Conservation (phyloP, 108 stramenopile species). For the Mediolabrus comicus region DNA sequence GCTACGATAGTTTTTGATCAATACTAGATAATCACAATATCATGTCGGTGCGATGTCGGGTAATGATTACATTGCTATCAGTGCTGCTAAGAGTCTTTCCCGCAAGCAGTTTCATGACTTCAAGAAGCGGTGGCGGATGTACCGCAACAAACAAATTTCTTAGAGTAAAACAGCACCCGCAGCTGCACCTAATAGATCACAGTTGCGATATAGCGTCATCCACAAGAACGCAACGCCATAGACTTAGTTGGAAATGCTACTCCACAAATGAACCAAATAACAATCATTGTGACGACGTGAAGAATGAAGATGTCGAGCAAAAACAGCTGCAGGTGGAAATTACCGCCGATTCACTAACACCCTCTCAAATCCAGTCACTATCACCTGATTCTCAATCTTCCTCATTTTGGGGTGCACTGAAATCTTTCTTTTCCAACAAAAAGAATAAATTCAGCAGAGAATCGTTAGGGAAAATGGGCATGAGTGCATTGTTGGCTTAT, state of each 20-base stretch:
- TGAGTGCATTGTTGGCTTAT: slow-evolving; percentile 81
- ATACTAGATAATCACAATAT: no score
- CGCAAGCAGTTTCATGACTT: neutral
- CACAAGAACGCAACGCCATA: neutral
- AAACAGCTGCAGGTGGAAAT: neutral
- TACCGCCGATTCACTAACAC: neutral
- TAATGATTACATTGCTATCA: neutral
- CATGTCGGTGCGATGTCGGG: no score
- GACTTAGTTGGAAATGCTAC: neutral
- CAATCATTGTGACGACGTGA: no score
- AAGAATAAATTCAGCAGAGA: slow-evolving; percentile 35
- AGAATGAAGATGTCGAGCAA: neutral
- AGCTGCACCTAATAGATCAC: neutral
- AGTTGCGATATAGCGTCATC: neutral
- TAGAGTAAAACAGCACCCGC: neutral
- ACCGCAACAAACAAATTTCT: neutral
- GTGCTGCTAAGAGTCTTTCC: neutral
- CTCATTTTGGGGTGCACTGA: neutral
- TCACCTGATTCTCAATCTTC: neutral
- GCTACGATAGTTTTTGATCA: no score
- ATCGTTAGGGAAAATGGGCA: slow-evolving; percentile 74
- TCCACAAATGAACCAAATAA: neutral
- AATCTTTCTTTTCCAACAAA: slow-evolving; percentile 7
- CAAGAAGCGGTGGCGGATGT: neutral
- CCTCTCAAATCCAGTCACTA: neutral